Percentiles rank a stretch among this genome's conserved stretches.
These are phyloP conservation scores for Gastrolobium villosum DNA, from an alignment of 306 rosid species.

Conservation along the genomic window DNA sequence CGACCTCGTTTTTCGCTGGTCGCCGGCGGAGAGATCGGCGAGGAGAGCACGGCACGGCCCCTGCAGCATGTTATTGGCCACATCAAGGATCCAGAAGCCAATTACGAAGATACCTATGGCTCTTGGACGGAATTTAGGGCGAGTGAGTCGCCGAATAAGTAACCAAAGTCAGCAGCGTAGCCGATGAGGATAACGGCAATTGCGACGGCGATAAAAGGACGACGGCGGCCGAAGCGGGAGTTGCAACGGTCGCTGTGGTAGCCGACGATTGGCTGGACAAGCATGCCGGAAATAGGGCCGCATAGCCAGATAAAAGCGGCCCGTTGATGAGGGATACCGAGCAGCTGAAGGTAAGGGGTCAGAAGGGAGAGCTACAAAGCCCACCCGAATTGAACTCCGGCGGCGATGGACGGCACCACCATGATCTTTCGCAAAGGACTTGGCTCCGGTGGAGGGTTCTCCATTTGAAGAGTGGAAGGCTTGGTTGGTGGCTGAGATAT, in stretches of 20 bases:
- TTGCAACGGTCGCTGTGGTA: slow-evolving; percentile 86
- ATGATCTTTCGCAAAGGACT: slow-evolving; percentile 62
- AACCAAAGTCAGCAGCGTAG: slow-evolving; percentile 86
- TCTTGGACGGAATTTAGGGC: slow-evolving; percentile 52
- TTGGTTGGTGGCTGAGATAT: too few species aligned
- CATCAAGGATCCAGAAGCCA: slow-evolving; percentile 89
- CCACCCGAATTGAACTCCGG: slow-evolving; percentile 94
- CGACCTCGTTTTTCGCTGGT: slow-evolving; percentile 58
- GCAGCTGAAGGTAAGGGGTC: slow-evolving; percentile 85
- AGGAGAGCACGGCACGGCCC: slow-evolving; percentile 81
- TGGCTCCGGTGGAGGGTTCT: neutral
- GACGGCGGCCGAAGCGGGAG: slow-evolving; percentile 91
- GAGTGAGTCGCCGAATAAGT: slow-evolving; percentile 57
- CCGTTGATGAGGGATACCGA: slow-evolving; percentile 77
- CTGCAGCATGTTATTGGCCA: slow-evolving; percentile 82
- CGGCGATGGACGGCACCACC: slow-evolving; percentile 80
- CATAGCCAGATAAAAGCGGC: slow-evolving; percentile 92
- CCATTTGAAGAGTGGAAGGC: slow-evolving; percentile 53
- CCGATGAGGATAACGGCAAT: slow-evolving; percentile 83
- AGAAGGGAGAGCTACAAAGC: slow-evolving; percentile 82
- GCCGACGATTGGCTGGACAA: slow-evolving; percentile 87
- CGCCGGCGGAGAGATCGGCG: slow-evolving; percentile 68
- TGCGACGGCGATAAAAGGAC: slow-evolving; percentile 82
- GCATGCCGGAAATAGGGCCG: slow-evolving; percentile 86
- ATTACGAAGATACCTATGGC: slow-evolving; percentile 72